A percentile compares a stretch with the other conserved stretches of the same genome.
These are phyloP conservation scores for Backusella tuberculispora DNA, from an alignment of 192 early-diverging fungal species.

Conservation along the genomic window DNA sequence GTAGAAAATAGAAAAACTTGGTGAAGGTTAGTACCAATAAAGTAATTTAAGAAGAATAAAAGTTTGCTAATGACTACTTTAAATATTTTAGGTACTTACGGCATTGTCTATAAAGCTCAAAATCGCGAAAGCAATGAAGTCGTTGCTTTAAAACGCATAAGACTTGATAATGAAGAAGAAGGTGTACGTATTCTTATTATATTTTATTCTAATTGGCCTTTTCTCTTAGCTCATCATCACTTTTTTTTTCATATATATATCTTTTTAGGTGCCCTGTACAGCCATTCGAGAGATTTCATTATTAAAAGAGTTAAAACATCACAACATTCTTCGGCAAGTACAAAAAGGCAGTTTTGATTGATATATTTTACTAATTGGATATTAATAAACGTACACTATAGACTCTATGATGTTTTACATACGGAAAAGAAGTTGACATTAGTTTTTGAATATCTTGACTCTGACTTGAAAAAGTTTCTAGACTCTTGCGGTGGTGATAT, in stretches of 20 bases:
- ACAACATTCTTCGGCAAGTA: slow-evolving; percentile 82
- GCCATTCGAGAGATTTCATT: slow-evolving; percentile 88
- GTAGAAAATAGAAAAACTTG: slow-evolving; percentile 98
- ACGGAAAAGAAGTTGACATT: slow-evolving; percentile 98
- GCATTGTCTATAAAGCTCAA: slow-evolving; percentile 99
- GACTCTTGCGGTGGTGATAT: slow-evolving; percentile 86
- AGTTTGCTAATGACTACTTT: background rate
- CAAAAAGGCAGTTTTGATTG: background rate
- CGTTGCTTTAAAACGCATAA: slow-evolving; percentile 96
- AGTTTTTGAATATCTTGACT: slow-evolving; percentile 99
- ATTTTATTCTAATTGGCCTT: too few relatives aligned
- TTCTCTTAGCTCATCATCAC: too few relatives aligned
- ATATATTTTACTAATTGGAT: background rate
- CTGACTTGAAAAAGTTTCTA: slow-evolving; percentile 98
- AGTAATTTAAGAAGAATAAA: background rate
- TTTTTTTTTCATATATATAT: background rate
- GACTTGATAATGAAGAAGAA: slow-evolving; percentile 89
- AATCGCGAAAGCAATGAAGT: slow-evolving; percentile 93
- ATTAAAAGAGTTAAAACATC: slow-evolving; percentile 84
- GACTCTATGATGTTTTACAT: slow-evolving; percentile 95
- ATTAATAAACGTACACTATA: slow-evolving; percentile 30
- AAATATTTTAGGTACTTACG: slow-evolving; percentile 78
- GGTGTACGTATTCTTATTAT: slow-evolving; percentile 52
- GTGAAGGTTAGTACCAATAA: slow-evolving; percentile 67
- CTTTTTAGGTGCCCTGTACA: slow-evolving; percentile 72